Evolutionary conservation across 2,329 filamentous ascomycete species (phyloP), one percentile per base, ranked within the genome.

Genomic region (Pseudogymnoascus sp.): DNA sequence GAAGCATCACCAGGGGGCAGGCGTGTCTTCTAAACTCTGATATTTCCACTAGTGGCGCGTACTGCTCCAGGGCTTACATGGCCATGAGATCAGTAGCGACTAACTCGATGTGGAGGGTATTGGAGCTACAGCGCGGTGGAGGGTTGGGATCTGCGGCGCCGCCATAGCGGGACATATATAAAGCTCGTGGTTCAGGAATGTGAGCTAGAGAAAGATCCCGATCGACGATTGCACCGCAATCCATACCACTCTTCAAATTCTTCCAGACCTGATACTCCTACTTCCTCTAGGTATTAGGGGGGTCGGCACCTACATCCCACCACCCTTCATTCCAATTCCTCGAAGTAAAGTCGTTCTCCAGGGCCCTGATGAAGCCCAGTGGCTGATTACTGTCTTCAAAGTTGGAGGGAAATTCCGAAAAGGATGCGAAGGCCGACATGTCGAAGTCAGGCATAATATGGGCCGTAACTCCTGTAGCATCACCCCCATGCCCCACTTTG

Each of bases 251-350:
- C 23, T 26, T 26, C 23, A 26, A 26, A 26, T 50, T 50, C 15
- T 50, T 29, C 44, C 1, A 4, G 44, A 29, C 23, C 44, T 10
- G 23, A 50, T 29, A 26, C 7, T 50, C n/a, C 26, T 33, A 7
- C 26, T 56, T 19, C 46, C 26, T 56, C 46, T 56, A 56, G n/a
- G 46, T 33, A 13, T 33, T 6, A 13, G 26, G 17, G 19, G 33
- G 46, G 13, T 56, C 26, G 11, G n/a, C 29, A 19, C 26, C 26
- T 56, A 56, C n/a, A 56, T 33, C 46, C 44, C 46, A 56, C 46
- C 46, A 56, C n/a, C 26, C 46, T 56, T 56, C 46, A 33, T 56
- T 56, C 46, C 46, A 56, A 56, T 56, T 56, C 26, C 26, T 19
- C n/a, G 46, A 33, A 56, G 46, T 56, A 33, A 56, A 56, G 26